Conservation (phyloP, 306 rosid species). For the Ammopiptanthus mongolicus region DNA sequence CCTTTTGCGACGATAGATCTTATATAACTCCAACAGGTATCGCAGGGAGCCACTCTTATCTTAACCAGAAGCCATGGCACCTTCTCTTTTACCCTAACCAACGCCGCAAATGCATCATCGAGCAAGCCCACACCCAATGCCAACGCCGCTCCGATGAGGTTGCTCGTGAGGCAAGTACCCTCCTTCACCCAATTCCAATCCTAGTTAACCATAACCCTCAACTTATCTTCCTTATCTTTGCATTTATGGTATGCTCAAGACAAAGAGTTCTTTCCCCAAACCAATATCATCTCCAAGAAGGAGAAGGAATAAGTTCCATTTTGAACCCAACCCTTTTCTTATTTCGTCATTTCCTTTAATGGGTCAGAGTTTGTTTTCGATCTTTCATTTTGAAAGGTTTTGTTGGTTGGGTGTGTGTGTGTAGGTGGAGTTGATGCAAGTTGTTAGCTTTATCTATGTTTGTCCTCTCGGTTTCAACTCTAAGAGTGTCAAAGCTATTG, state of each 20-base stretch:
- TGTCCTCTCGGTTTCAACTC: too few relatives aligned
- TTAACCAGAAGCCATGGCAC: constrained; percentile 98
- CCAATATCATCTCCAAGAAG: constrained; percentile 74
- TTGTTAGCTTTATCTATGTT: too few relatives aligned
- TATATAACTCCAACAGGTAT: too few relatives aligned
- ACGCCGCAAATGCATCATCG: constrained; percentile 97
- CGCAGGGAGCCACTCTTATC: constrained; percentile 92
- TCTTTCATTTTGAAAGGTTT: background rate
- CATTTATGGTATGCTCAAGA: constrained; percentile 71
- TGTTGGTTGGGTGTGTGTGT: background rate
- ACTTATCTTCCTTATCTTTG: background rate
- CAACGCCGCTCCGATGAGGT: constrained; percentile 73
- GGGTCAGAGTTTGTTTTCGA: background rate
- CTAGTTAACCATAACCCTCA: background rate
- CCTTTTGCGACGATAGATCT: too few relatives aligned
- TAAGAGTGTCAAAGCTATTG: too few relatives aligned
- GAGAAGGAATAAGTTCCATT: constrained; percentile 76
- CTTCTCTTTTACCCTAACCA: constrained; percentile 97
- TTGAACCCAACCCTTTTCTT: background rate
- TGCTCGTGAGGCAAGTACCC: constrained; percentile 62
- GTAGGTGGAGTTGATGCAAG: too few relatives aligned
- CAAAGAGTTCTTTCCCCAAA: constrained; percentile 86
- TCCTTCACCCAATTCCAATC: background rate
- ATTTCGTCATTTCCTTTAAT: background rate
- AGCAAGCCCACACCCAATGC: constrained; percentile 67